Conservation (phyloP, 139 green algal genomes). For the Chlorella sp. region DNA sequence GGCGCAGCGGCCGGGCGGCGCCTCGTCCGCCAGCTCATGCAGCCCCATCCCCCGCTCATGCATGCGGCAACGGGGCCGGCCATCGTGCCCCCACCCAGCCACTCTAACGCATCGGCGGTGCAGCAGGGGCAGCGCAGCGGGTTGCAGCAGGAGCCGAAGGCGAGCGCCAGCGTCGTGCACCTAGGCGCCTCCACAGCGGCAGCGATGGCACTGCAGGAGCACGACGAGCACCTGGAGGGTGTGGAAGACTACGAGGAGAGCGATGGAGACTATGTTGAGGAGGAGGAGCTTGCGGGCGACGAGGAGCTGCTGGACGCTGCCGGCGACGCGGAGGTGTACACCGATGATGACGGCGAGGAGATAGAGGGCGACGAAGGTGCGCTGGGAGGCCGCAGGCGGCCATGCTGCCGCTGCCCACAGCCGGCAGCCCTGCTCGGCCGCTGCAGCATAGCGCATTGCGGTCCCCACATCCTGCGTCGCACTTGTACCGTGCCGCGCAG, state of each 20-base stretch:
- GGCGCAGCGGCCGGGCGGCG: too few species aligned
- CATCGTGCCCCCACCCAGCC: too few species aligned
- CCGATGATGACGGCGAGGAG: conserved; percentile 18
- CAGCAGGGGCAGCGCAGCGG: too few species aligned
- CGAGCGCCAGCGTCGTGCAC: too few species aligned
- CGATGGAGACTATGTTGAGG: background rate
- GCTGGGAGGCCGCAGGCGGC: background rate
- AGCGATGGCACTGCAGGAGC: background rate
- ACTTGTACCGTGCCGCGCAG: conserved; percentile 7
- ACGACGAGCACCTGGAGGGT: background rate
- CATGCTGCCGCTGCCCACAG: background rate
- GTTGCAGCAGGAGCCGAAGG: too few species aligned
- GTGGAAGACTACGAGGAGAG: conserved; percentile 16
- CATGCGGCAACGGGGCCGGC: too few species aligned
- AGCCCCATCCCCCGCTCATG: too few species aligned
- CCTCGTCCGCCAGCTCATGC: too few species aligned
- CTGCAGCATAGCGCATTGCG: too few species aligned
- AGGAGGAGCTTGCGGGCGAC: conserved; percentile 43
- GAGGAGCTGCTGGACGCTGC: conserved; percentile 17
- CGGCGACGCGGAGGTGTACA: conserved; percentile 20
- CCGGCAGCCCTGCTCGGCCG: background rate
- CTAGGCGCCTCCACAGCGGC: background rate
- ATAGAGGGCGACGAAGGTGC: conserved; percentile 41
- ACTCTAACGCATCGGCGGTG: too few species aligned
- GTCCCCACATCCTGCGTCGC: too few species aligned